These are phyloP conservation scores for Meira miltonrushii DNA, from an alignment of 1,284 basidiomycete species.

Conservation along the genomic window DNA sequence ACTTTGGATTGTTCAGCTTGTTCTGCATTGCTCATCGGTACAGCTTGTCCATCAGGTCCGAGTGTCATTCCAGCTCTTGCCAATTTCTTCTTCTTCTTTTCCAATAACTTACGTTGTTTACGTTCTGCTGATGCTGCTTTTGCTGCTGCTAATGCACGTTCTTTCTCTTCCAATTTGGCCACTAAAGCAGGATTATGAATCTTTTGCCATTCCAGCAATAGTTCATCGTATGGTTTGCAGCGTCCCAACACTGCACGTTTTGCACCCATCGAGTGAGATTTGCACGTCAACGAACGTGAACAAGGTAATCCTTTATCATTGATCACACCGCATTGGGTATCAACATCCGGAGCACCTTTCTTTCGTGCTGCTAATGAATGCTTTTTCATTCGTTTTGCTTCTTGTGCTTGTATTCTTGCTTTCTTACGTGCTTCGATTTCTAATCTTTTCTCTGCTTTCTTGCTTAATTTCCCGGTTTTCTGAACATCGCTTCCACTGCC, in stretches of 20 bases:
- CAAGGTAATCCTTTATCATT: conserved; percentile 91
- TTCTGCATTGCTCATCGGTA: conserved; percentile 3
- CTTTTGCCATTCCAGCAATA: conserved; percentile 78
- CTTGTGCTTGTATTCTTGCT: conserved; percentile 13
- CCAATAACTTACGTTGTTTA: conserved; percentile 25
- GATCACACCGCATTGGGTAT: conserved; percentile 93
- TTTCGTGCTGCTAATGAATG: not conserved
- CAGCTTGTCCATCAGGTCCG: conserved; percentile 13
- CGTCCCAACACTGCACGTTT: conserved; percentile 88
- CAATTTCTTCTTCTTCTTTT: conserved; percentile 41
- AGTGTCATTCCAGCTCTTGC: conserved; percentile 16
- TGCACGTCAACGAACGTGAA: conserved; percentile 94
- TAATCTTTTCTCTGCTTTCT: conserved; percentile 16
- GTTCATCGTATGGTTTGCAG: conserved; percentile 75
- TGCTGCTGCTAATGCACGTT: conserved; percentile 41
- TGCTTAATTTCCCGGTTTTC: conserved; percentile 9
- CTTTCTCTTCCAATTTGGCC: conserved; percentile 69
- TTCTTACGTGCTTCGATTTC: conserved; percentile 18
- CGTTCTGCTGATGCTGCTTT: conserved; percentile 28
- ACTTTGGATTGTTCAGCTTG: conserved; percentile 6
- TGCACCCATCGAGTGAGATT: conserved; percentile 94
- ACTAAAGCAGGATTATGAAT: conserved; percentile 87
- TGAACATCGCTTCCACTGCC: conserved; percentile 4
- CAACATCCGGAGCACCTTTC: conserved; percentile 61
- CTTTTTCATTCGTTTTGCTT: conserved; percentile 23